phyloP scores from a whole-genome alignment of 2,329 filamentous ascomycete species.

The Lasiodiplodia theobromae region DNA sequence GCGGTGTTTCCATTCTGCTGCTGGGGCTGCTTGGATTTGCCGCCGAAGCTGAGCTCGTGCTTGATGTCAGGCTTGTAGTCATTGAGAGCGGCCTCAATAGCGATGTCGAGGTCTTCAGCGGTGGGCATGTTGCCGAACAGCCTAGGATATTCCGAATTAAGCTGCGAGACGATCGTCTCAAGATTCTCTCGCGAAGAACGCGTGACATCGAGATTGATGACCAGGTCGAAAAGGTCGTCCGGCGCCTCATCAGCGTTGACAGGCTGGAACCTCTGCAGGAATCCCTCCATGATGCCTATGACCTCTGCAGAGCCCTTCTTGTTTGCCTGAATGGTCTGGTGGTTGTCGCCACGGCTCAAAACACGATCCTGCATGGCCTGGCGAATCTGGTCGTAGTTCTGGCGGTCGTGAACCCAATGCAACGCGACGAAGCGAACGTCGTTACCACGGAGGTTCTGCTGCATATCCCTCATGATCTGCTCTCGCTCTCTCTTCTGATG shows the following conservation, averaged over 20 bases:
- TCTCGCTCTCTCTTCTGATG: slow-evolving; percentile 85
- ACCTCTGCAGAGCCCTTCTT: slow-evolving; percentile 76
- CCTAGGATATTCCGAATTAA: slow-evolving; percentile 80
- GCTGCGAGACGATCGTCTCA: slow-evolving; percentile 74
- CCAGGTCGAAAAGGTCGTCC: slow-evolving; percentile 80
- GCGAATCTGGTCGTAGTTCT: slow-evolving; percentile 74
- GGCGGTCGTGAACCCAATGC: slow-evolving; percentile 80
- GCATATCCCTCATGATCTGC: slow-evolving; percentile 84
- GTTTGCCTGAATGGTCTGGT: slow-evolving; percentile 94
- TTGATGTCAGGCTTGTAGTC: slow-evolving; percentile 79
- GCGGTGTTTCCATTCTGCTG: slow-evolving; percentile 14
- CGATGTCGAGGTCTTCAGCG: slow-evolving; percentile 76
- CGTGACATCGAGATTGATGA: slow-evolving; percentile 84
- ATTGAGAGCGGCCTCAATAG: slow-evolving; percentile 76
- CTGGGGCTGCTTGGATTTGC: slow-evolving; percentile 48
- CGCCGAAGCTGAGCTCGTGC: slow-evolving; percentile 68
- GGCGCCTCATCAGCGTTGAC: slow-evolving; percentile 71
- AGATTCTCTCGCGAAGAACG: slow-evolving; percentile 84
- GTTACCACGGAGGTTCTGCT: slow-evolving; percentile 61
- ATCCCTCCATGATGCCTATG: slow-evolving; percentile 92
- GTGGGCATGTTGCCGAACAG: slow-evolving; percentile 75
- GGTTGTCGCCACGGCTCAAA: slow-evolving; percentile 87
- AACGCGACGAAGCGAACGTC: slow-evolving; percentile 78
- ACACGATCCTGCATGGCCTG: slow-evolving; percentile 80
- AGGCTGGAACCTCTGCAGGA: slow-evolving; percentile 84